These are phyloP conservation scores for Coemansia sp. DNA, from an alignment of 371 early-diverging fungal species.

Conservation along the genomic window DNA sequence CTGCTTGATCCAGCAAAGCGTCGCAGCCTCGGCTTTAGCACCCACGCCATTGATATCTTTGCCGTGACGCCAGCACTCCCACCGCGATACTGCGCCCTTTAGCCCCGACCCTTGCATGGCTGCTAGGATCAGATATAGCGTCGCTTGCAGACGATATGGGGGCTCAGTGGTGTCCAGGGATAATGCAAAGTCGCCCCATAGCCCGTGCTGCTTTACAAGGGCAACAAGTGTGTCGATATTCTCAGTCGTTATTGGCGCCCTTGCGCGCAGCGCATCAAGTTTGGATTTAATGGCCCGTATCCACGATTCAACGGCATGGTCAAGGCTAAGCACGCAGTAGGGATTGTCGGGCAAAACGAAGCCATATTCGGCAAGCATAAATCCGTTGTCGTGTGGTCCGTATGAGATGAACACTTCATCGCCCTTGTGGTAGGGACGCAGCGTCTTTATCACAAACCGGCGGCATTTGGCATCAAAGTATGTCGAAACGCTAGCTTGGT, in stretches of 20 bases:
- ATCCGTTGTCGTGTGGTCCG: conserved; percentile 57
- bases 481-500: conserved; percentile 35
- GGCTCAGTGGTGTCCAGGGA: conserved; percentile 16
- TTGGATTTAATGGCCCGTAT: neutral
- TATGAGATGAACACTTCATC: conserved; percentile 56
- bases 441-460: conserved; percentile 46
- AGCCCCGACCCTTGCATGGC: neutral
- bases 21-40: neutral
- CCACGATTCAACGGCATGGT: conserved; percentile 26
- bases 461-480: conserved; percentile 24
- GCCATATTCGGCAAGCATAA: conserved; percentile 56
- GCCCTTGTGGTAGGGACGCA: conserved; percentile 27
- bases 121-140: conserved; percentile 26
- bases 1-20: conserved; percentile 8
- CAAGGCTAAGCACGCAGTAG: conserved; percentile 27
- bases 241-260: neutral
- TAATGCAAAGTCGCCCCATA: conserved; percentile 41
- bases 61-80: conserved; percentile 45
- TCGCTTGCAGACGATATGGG: conserved; percentile 33
- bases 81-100: conserved; percentile 15
- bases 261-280: neutral
- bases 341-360: conserved; percentile 49
- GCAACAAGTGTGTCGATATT: conserved; percentile 16
- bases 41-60: neutral
- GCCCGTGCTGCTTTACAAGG: conserved; percentile 21